phyloP scores from a whole-genome alignment of 352 stramenopile genomes.

The Phytophthora tentaculata region DNA sequence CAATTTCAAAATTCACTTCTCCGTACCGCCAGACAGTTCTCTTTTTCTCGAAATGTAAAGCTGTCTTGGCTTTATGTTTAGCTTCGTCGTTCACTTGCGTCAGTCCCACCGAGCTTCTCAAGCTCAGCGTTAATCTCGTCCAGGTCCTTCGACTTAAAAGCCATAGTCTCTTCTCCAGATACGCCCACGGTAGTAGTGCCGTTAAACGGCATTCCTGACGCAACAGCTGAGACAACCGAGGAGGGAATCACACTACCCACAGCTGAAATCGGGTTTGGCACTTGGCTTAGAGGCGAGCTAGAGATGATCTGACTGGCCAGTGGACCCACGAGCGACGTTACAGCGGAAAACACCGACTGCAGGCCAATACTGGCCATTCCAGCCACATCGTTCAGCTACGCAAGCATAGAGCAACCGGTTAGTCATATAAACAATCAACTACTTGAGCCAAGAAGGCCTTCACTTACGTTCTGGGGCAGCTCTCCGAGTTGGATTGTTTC shows the following conservation, averaged over 20 bases:
- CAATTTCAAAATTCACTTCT: slow-evolving; percentile 6
- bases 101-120: slow-evolving; percentile 66
- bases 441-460: slow-evolving; percentile 3
- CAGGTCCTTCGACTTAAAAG: slow-evolving; percentile 68
- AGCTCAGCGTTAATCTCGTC: slow-evolving; percentile 72
- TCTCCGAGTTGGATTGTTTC: slow-evolving; percentile 85
- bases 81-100: slow-evolving; percentile 29
- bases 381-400: slow-evolving; percentile 73
- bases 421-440: not conserved
- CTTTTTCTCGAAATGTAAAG: slow-evolving; percentile 1
- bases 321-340: slow-evolving; percentile 79
- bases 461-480: slow-evolving; percentile 79
- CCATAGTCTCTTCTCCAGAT: slow-evolving; percentile 32
- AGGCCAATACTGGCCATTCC: slow-evolving; percentile 83
- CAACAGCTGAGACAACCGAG: slow-evolving; percentile 52
- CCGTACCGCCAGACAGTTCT: not conserved
- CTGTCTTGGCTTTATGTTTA: slow-evolving; percentile 17
- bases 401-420: not conserved
- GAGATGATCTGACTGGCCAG: slow-evolving; percentile 69
- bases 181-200: slow-evolving; percentile 6
- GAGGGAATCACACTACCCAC: slow-evolving; percentile 58
- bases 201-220: slow-evolving; percentile 48
- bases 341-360: slow-evolving; percentile 78
- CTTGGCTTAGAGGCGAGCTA: slow-evolving; percentile 64
- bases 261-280: slow-evolving; percentile 83